Base-by-base conservation (phyloP, 2,329 filamentous ascomycete species). In the Pezicula radicicola region DNA sequence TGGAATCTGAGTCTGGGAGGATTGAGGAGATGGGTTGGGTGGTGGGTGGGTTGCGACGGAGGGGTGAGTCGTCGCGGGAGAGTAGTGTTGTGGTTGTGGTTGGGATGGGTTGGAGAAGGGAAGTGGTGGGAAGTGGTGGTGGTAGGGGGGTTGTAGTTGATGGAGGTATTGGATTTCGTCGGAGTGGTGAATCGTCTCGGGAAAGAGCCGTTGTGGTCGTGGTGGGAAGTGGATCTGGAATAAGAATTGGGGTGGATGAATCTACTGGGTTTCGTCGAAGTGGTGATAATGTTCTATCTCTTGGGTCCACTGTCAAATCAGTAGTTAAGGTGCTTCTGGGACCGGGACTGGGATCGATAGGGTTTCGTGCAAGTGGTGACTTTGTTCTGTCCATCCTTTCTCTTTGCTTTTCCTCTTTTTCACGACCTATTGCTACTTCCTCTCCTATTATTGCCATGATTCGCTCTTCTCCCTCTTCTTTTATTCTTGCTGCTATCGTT, bases 231-330 rank as follows among this genome's bases (percentile, higher is more conserved):
- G 19, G 46, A 19, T 12, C n/a, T 19, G 51, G 41, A 13, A 21
- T 21, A 21, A 21, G 21, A 21, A 3, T 21, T 21, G 21, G 5
- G 21, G 21, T 21, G 3, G 21, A 21, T 21, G 21, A 21, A 5
- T 21, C 21, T 5, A 21, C 48, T 35, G 49, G 46, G 15, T 55
- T 55, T n/a, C 39, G 46, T 36, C 40, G 51, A 46, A 55, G 50
- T 46, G 54, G 56, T 36, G 56, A 58, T 27, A 43, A 16, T 28
- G 46, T 55, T 21, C 44, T 51, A 10, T 49, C 43, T 41, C 46
- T 49, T 49, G 28, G 43, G 21, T 21, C 21, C 21, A 47, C 43
- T 8, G 35, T 21, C 13, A 18, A 12, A 27, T 15, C 25, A 9
- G 13, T 46, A 16, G 43, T 28, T 21, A 21, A 21, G 21, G 21